Evolutionary conservation across 495 filamentous ascomycete genomes (phyloP).

Genomic region (Pyrenula massariospora): DNA sequence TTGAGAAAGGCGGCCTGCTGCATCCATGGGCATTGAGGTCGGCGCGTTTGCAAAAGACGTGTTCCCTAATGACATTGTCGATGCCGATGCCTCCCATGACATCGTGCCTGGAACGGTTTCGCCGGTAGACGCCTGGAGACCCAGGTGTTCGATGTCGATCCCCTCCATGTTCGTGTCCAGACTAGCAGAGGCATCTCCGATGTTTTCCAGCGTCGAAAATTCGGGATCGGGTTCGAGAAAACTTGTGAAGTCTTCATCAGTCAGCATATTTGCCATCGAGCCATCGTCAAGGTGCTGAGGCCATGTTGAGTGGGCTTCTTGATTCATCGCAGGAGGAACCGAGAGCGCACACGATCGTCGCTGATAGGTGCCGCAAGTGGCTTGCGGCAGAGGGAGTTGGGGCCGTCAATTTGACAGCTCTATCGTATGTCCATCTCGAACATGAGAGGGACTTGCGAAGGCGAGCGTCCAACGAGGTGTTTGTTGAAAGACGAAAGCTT

Average conservation of each 20-base stretch:
- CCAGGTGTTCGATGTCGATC: conserved; percentile 6
- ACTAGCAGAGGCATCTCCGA: conserved; percentile 19
- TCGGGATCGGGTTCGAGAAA: conserved; percentile 38
- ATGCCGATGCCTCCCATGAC: conserved; percentile 12
- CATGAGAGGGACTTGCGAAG: not conserved
- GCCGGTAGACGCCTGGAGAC: not conserved
- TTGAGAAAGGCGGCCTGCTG: conserved; percentile 36
- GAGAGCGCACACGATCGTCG: not conserved
- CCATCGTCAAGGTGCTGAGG: conserved; percentile 23
- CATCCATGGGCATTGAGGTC: conserved; percentile 46
- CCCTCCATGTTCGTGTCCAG: conserved; percentile 3
- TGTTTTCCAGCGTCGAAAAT: conserved; percentile 34
- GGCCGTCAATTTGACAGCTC: not conserved
- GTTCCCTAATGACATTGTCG: conserved; percentile 9
- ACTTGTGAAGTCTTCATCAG: conserved; percentile 40
- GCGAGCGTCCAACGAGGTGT: too few species aligned
- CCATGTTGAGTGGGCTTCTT: conserved; percentile 28
- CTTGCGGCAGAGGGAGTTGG: not conserved
- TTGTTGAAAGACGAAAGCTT: too few species aligned
- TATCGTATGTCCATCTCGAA: not conserved
- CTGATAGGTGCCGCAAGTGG: not conserved
- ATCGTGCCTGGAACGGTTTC: conserved; percentile 13
- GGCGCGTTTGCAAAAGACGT: conserved; percentile 11
- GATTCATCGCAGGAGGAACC: conserved; percentile 21
- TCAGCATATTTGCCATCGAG: conserved; percentile 18